Conservation (phyloP, 2,329 filamentous ascomycete species). For the Cladophialophora psammophila region DNA sequence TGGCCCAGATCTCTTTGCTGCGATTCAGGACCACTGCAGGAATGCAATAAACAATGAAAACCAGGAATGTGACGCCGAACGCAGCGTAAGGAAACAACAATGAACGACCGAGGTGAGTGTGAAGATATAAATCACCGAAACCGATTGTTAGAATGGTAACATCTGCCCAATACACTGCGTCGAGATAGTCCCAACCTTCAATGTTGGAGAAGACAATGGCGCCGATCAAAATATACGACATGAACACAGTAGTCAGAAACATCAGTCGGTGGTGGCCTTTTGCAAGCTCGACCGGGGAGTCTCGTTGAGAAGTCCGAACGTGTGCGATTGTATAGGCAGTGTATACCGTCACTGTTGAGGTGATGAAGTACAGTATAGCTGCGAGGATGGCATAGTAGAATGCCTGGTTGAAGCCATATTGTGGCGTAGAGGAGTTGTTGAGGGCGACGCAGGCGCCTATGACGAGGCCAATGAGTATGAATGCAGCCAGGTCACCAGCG, state of each 20-base stretch:
- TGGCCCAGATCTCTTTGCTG: not conserved
- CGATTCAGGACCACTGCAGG: slow-evolving; percentile 45
- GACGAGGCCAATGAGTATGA: slow-evolving; percentile 47
- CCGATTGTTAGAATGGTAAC: slow-evolving; percentile 64
- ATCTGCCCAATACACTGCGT: slow-evolving; percentile 63
- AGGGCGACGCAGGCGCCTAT: not conserved
- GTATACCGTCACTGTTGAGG: not conserved
- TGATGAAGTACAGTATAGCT: slow-evolving; percentile 56
- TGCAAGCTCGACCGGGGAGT: not conserved
- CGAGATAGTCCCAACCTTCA: slow-evolving; percentile 60
- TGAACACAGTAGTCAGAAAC: slow-evolving; percentile 51
- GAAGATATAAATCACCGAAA: slow-evolving; percentile 59
- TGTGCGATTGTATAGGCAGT: not conserved
- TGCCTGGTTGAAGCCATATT: slow-evolving; percentile 50
- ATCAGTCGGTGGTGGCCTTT: slow-evolving; percentile 41
- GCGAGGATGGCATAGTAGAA: slow-evolving; percentile 68
- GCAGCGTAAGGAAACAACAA: slow-evolving; percentile 63
- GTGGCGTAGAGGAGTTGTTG: not conserved
- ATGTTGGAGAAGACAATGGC: slow-evolving; percentile 49
- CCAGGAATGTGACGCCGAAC: slow-evolving; percentile 61
- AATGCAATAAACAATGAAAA: slow-evolving; percentile 62
- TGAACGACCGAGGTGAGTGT: slow-evolving; percentile 57
- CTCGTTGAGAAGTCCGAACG: not conserved
- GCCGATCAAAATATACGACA: slow-evolving; percentile 49
- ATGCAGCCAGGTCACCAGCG: slow-evolving; percentile 54